A percentile compares a stretch with the other conserved stretches of the same genome.
phyloP scores from a whole-genome alignment of 2,329 filamentous ascomycete genomes.

The Fusarium redolens region DNA sequence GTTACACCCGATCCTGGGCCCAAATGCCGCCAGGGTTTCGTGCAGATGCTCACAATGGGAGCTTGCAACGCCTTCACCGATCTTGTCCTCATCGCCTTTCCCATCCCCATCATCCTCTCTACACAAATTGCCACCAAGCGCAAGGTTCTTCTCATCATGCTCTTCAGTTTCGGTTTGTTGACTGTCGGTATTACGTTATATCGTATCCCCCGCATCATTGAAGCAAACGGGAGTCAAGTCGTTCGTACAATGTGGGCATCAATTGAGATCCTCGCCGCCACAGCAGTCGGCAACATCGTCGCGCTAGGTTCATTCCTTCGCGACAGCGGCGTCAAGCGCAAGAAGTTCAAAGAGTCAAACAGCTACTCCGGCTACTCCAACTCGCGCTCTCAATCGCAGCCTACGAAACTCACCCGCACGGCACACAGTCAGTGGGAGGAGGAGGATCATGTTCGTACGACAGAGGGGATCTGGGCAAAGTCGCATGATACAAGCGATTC shows the following conservation, averaged over 20 bases:
- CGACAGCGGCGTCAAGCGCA: slow-evolving; percentile 87
- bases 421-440: slow-evolving; percentile 43
- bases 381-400: slow-evolving; percentile 39
- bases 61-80: slow-evolving; percentile 86
- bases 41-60: slow-evolving; percentile 86
- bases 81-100: slow-evolving; percentile 83
- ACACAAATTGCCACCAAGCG: slow-evolving; percentile 79
- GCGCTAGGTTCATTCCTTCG: slow-evolving; percentile 90
- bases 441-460: slow-evolving; percentile 35
- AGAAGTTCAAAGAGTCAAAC: slow-evolving; percentile 75
- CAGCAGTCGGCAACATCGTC: slow-evolving; percentile 84
- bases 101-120: slow-evolving; percentile 85
- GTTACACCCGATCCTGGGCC: slow-evolving; percentile 83
- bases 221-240: slow-evolving; percentile 76
- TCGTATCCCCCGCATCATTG: slow-evolving; percentile 79
- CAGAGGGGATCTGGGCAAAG: slow-evolving; percentile 42
- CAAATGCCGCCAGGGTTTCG: slow-evolving; percentile 83
- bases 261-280: slow-evolving; percentile 86
- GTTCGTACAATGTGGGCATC: slow-evolving; percentile 88
- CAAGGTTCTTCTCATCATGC: slow-evolving; percentile 78
- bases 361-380: slow-evolving; percentile 45
- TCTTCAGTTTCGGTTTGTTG: slow-evolving; percentile 83
- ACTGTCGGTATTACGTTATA: slow-evolving; percentile 82
- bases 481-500: slow-evolving; percentile 36
- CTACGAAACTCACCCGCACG: slow-evolving; percentile 36